Conservation (phyloP, 768 basidiomycete genomes). For the Pulveroboletus sp. region DNA sequence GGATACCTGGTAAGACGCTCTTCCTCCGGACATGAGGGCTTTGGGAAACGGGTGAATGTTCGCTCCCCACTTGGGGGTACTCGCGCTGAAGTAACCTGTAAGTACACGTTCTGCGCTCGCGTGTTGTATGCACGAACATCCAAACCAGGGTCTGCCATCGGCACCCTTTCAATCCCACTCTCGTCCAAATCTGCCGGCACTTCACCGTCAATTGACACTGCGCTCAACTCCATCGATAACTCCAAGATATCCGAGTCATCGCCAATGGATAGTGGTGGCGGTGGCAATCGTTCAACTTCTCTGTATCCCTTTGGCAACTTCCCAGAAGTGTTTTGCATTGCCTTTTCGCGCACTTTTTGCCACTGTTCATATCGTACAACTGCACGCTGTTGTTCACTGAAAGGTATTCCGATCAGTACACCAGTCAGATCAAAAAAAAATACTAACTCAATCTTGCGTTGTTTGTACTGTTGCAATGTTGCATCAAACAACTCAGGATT, state of each 20-base stretch:
- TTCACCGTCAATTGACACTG: constrained; percentile 69
- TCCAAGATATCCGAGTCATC: constrained; percentile 88
- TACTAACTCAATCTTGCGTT: constrained; percentile 77
- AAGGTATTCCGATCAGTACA: constrained; percentile 1
- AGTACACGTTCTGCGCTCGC: constrained; percentile 13
- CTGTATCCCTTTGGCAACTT: constrained; percentile 68
- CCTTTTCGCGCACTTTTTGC: constrained; percentile 77
- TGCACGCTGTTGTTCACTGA: constrained; percentile 84
- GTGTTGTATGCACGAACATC: constrained; percentile 53
- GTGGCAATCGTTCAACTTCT: constrained; percentile 64
- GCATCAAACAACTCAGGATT: constrained; percentile 96
- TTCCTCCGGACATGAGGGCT: constrained; percentile 89
- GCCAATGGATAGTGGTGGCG: constrained; percentile 68
- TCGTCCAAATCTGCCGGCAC: constrained; percentile 67
- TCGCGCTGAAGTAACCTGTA: constrained; percentile 44
- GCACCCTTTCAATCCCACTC: constrained; percentile 80
- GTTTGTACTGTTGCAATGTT: constrained; percentile 89
- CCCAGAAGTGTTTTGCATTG: constrained; percentile 65
- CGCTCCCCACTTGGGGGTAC: constrained; percentile 60
- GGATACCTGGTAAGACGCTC: constrained; percentile 83
- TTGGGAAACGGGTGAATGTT: constrained; percentile 51
- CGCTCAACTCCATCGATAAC: constrained; percentile 84
- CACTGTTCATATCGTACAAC: constrained; percentile 84
- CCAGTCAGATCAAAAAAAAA: neutral
- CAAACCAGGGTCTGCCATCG: constrained; percentile 87